These are phyloP conservation scores for Lachnellula occidentalis DNA, from an alignment of 2,329 filamentous ascomycete species.

Conservation along the genomic window DNA sequence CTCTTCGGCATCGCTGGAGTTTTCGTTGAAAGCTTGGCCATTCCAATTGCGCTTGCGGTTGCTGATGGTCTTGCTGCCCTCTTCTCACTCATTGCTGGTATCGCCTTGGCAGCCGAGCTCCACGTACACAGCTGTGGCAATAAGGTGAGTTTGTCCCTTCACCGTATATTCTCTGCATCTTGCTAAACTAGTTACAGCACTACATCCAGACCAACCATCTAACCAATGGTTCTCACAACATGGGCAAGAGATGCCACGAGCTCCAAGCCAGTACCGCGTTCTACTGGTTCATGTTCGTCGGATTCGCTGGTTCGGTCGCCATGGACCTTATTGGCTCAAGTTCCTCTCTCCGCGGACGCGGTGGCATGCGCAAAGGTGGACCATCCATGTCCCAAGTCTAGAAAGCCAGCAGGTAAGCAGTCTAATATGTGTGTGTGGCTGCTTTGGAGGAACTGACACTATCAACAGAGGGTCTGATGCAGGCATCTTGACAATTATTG, in stretches of 20 bases:
- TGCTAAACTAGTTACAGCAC: constrained; percentile 20
- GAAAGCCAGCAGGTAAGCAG: constrained; percentile 19
- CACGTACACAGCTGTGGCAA: constrained; percentile 63
- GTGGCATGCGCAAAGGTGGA: constrained; percentile 39
- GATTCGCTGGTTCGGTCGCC: constrained; percentile 52
- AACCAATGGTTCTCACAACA: constrained; percentile 51
- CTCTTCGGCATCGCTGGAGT: constrained; percentile 56
- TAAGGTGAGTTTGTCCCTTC: constrained; percentile 37
- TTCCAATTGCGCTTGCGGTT: constrained; percentile 46
- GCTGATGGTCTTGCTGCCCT: constrained; percentile 56
- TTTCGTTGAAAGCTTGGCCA: constrained; percentile 47
- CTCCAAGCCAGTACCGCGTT: constrained; percentile 71
- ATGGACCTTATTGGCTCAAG: constrained; percentile 32
- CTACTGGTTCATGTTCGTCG: constrained; percentile 70
- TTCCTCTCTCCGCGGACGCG: constrained; percentile 8
- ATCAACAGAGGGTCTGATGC: constrained; percentile 16
- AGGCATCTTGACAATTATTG: constrained; percentile 14
- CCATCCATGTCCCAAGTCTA: constrained; percentile 53
- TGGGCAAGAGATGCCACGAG: constrained; percentile 64
- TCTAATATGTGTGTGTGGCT: constrained; percentile 9
- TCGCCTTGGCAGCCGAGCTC: constrained; percentile 67
- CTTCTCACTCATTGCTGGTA: constrained; percentile 62
- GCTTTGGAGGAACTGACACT: constrained; percentile 5
- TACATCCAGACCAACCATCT: constrained; percentile 48
- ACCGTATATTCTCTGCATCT: no score